Base-by-base conservation (phyloP, 768 basidiomycete genomes). In the Asterophora parasitica region DNA sequence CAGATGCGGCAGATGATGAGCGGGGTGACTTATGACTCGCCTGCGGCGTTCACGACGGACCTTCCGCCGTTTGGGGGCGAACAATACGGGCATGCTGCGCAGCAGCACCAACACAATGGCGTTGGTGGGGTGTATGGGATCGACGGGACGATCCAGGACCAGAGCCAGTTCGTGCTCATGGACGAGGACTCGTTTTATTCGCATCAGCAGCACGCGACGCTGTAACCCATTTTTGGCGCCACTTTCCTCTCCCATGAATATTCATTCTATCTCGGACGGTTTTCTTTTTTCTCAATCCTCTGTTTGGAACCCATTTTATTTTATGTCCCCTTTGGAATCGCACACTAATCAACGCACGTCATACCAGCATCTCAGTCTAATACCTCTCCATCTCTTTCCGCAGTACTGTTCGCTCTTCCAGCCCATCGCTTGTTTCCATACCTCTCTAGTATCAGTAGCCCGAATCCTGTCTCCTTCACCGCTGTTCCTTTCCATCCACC, bases 1-100 rank as follows among this genome's bases (percentile, higher is more conserved):
- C 72, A 74, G 60, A 72, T 74, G 70, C 54, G 67, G 56, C 67
- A 69, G 61, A 71, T 76, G 68, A 67, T 68, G 66, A 62, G 54
- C 40, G 61, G 66, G 56, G 58, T 51, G 37, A 46, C 68, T 65
- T 64, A 67, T 45, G 72, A 74, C 16, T 69, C 67, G 3, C 72
- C 72, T 10, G 66, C 64, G 36, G 57, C 61, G 8, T 73, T 66
- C 49, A 61, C 57, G 30, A 63, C 64, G 15, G 72, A 74, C 35
- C 55, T 74, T 42, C 70, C 70, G 12, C 41, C 50, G 39, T 59
- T 49, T 44, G 52, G 51, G 7, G 20, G 36, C 7, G 48, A 55
- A 42, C 61, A 65, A 33, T 63, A 48, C 51, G 42, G 46, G n/a
- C 46, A 44, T 9, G 30, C 26, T 7, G 39, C 32, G 19, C 35